Evolutionary conservation across 1,139 yeast species (phyloP).

Genomic region (Debaryomyces nepalensis): DNA sequence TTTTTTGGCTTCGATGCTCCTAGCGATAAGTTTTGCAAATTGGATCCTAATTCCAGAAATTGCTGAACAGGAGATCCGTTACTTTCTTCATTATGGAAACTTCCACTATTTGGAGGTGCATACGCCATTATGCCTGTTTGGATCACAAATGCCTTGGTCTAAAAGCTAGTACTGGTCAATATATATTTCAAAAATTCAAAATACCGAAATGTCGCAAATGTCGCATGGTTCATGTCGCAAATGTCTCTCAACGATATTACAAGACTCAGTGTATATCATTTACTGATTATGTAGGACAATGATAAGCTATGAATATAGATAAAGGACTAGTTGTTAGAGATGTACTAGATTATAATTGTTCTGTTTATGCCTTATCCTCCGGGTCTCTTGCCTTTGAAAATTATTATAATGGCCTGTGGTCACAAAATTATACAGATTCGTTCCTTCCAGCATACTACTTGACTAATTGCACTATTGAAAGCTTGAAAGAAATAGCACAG

Average conservation of each 20-base stretch:
- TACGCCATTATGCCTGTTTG: conserved; percentile 2
- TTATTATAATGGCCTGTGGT: conserved; percentile 23
- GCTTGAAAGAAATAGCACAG: conserved; percentile 6
- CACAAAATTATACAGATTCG: conserved; percentile 18
- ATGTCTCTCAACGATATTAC: no score
- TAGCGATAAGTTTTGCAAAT: conserved; percentile 15
- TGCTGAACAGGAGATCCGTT: neutral
- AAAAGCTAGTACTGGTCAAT: neutral
- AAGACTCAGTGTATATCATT: neutral
- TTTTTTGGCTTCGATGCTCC: conserved; percentile 27
- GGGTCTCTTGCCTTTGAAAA: conserved; percentile 32
- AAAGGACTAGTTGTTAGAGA: neutral
- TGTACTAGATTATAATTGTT: conserved; percentile 33
- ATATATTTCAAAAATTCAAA: conserved; percentile 3
- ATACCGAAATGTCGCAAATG: neutral
- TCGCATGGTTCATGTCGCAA: neutral
- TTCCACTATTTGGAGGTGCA: conserved; percentile 4
- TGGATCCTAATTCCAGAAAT: conserved; percentile 1
- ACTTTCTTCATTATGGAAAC: neutral
- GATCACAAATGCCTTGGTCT: neutral
- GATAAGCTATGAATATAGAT: conserved; percentile 3
- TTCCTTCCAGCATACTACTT: conserved; percentile 47
- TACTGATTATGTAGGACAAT: neutral
- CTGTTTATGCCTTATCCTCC: conserved; percentile 41
- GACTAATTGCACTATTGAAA: conserved; percentile 42